Percentiles rank a stretch among this genome's conserved stretches.
Evolutionary conservation across 495 filamentous ascomycete species (phyloP).

Genomic region (Podospora conica): DNA sequence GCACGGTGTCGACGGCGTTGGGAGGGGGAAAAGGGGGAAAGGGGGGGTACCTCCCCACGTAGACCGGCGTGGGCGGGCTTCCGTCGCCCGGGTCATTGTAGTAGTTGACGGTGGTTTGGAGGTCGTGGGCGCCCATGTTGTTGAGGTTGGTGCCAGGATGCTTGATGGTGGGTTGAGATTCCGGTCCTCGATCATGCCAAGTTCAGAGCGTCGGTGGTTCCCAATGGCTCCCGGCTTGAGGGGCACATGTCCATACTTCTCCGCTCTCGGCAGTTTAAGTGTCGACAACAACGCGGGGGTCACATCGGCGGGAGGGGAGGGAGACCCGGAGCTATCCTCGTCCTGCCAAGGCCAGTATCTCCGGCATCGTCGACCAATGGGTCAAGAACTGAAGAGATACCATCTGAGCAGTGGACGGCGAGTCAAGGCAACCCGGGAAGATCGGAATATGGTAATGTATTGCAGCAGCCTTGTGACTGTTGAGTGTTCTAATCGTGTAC

Average conservation of each 20-base stretch:
- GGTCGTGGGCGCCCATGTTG: constrained; percentile 24
- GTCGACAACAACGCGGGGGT: not conserved
- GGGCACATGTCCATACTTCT: not conserved
- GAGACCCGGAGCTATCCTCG: not conserved
- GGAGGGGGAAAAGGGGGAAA: not conserved
- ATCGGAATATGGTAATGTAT: no score
- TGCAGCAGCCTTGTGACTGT: no score
- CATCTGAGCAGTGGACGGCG: no score
- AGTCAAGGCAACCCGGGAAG: no score
- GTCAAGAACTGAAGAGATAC: no score
- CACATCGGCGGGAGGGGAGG: not conserved
- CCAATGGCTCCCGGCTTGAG: not conserved
- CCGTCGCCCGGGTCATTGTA: constrained; percentile 54
- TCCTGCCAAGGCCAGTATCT: not conserved
- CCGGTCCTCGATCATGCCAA: not conserved
- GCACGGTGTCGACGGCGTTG: not conserved
- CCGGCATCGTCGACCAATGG: not conserved
- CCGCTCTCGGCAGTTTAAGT: not conserved
- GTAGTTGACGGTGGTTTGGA: constrained; percentile 53
- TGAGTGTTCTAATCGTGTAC: no score
- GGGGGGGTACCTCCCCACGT: constrained; percentile 34
- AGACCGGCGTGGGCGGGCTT: constrained; percentile 44
- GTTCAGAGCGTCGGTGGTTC: not conserved
- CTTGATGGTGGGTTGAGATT: not conserved
- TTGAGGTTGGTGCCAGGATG: not conserved